Conservation (phyloP, 1,284 basidiomycete genomes). For the Takashimella tepidaria region DNA sequence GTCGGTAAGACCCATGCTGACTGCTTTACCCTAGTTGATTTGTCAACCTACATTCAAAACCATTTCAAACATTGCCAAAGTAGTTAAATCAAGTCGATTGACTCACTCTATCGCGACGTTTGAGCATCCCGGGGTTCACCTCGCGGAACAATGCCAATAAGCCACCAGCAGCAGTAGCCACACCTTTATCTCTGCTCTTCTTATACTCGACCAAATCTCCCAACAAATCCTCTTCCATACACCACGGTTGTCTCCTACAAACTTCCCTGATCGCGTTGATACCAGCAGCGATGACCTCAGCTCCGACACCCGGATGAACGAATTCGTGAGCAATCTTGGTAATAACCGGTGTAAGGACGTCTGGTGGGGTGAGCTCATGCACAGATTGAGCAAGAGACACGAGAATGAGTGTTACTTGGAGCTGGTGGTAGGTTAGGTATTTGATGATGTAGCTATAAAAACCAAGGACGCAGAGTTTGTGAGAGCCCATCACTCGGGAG, state of each 20-base stretch:
- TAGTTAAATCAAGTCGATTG: slow-evolving; percentile 16
- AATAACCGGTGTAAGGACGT: slow-evolving; percentile 82
- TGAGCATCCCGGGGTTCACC: slow-evolving; percentile 90
- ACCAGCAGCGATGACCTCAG: slow-evolving; percentile 92
- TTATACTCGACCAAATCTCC: slow-evolving; percentile 90
- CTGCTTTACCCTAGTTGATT: slow-evolving; percentile 69
- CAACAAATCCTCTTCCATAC: slow-evolving; percentile 85
- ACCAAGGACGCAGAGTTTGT: slow-evolving; percentile 89
- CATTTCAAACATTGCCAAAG: too few relatives aligned
- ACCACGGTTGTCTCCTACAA: slow-evolving; percentile 88
- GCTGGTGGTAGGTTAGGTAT: slow-evolving; percentile 89
- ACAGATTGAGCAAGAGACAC: slow-evolving; percentile 93
- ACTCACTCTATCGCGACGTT: slow-evolving; percentile 74
- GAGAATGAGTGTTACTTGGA: slow-evolving; percentile 89
- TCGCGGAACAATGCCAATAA: slow-evolving; percentile 90
- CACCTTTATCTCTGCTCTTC: slow-evolving; percentile 92
- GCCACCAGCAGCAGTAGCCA: slow-evolving; percentile 80
- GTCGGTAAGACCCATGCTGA: slow-evolving; percentile 64
- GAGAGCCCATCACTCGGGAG: slow-evolving; percentile 87
- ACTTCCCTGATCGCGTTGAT: slow-evolving; percentile 93
- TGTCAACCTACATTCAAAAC: slow-evolving; percentile 10
- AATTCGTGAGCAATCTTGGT: slow-evolving; percentile 92
- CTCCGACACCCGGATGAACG: slow-evolving; percentile 93
- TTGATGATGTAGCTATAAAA: slow-evolving; percentile 95
- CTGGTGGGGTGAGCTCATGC: slow-evolving; percentile 92